Percentiles rank a stretch among this genome's conserved stretches.
Evolutionary conservation across 192 early-diverging fungal species (phyloP).

Genomic region (Umbelopsis ramanniana): DNA sequence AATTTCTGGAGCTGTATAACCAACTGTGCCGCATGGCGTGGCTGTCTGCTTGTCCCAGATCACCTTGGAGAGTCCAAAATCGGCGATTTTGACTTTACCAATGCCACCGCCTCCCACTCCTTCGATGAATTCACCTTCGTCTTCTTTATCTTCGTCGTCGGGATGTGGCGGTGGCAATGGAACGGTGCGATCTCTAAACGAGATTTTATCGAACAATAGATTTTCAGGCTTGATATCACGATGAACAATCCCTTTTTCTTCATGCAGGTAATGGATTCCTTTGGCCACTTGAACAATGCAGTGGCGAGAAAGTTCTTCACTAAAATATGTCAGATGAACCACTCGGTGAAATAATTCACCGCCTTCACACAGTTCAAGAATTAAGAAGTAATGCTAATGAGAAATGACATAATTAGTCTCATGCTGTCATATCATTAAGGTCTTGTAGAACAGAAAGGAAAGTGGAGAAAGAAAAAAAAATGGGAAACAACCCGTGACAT

Average conservation of each 20-base stretch:
- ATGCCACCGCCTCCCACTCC: slow-evolving; percentile 84
- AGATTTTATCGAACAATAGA: slow-evolving; percentile 76
- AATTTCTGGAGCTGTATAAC: slow-evolving; percentile 94
- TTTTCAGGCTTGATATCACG: slow-evolving; percentile 96
- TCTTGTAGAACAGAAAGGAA: slow-evolving; percentile 6
- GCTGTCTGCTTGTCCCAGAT: slow-evolving; percentile 82
- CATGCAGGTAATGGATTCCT: slow-evolving; percentile 84
- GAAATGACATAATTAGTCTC: neutral
- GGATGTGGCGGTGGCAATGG: slow-evolving; percentile 41
- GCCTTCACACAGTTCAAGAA: slow-evolving; percentile 81
- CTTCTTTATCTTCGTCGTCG: slow-evolving; percentile 73
- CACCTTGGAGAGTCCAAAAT: slow-evolving; percentile 90
- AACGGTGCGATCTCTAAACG: slow-evolving; percentile 53
- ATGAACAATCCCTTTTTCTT: slow-evolving; percentile 77
- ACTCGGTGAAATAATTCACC: slow-evolving; percentile 92
- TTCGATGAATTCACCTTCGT: slow-evolving; percentile 74
- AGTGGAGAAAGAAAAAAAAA: neutral
- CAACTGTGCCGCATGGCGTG: slow-evolving; percentile 92
- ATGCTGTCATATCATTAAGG: neutral
- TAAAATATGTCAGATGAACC: slow-evolving; percentile 79
- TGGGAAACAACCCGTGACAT: neutral
- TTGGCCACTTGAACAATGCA: slow-evolving; percentile 86
- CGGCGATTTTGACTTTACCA: slow-evolving; percentile 84
- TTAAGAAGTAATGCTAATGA: slow-evolving; percentile 65
- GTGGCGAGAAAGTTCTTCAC: slow-evolving; percentile 77